Base-by-base conservation (phyloP, 352 stramenopile species). In the Lagenidium giganteum region DNA sequence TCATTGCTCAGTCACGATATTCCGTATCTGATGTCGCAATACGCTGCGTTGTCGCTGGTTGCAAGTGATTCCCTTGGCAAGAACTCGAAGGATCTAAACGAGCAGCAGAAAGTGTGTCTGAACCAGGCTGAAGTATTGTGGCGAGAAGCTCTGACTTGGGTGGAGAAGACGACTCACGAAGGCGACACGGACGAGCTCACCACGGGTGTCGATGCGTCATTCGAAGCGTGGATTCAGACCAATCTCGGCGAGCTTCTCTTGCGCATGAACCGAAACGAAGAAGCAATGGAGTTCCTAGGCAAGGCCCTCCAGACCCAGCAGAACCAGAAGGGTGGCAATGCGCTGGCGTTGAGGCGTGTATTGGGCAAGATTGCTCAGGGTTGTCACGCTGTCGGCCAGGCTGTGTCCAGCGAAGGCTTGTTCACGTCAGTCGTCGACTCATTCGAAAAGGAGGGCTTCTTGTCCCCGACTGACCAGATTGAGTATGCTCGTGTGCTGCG, bases 201-300 rank as follows among this genome's bases (percentile, higher is more conserved):
- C 20, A 69, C 67, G 1, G 70, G 67, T 46, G 61, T 82, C 7
- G 67, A 87, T 37, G 54, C 67, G 14, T 62, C 67, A 14, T 87
- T 89, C 31, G 67, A 73, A 51, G 72, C 72, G 8, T 89, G 70
- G 60, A 67, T 84, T 18, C 51, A 86, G 49, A 83, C 67, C 25
- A 89, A 89, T 38, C 41, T 89, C 7, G 77, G 73, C 24, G 77
- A 89, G 52, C 41, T 87, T 26, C 30, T 87, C 32, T 51, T 89
- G 36, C 61, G 58, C 20, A 67, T 70, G 36, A 72, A 85, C 35
- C 61, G 81, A 26, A 70, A 58, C 4, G 69, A 87, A 14, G 67
- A 85, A 34, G 77, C 66, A 2, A 85, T 87, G 64, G 73, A 81
- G 54, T 66, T 76, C 38, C 55, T 89, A 4, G 77, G 74, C 23